Evolutionary conservation across 192 early-diverging fungal genomes (phyloP).

Genomic region (Coemansia sp.): DNA sequence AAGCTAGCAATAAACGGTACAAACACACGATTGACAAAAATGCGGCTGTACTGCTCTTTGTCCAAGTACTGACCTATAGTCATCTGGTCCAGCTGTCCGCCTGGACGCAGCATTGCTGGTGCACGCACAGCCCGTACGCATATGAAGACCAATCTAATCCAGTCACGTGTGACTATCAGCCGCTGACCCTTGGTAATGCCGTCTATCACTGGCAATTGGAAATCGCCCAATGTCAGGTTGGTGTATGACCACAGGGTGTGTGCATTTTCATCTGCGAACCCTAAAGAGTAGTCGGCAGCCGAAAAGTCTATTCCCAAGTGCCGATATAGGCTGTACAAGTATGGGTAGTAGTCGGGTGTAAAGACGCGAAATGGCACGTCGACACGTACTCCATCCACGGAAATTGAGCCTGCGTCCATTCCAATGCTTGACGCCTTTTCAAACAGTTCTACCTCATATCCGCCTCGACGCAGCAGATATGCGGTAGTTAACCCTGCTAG

Average conservation of each 20-base stretch:
- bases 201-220: conserved; percentile 33
- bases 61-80: conserved; percentile 36
- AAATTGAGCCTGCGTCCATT: conserved; percentile 47
- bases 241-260: conserved; percentile 47
- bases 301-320: conserved; percentile 32
- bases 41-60: conserved; percentile 9
- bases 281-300: conserved; percentile 48
- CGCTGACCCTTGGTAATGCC: conserved; percentile 4
- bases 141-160: conserved; percentile 30
- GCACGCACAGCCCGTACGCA: conserved; percentile 14
- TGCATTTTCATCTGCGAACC: conserved; percentile 17
- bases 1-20: conserved; percentile 46
- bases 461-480: conserved; percentile 33
- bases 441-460: conserved; percentile 38
- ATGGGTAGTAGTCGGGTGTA: conserved; percentile 51
- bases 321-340: conserved; percentile 33
- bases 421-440: conserved; percentile 28
- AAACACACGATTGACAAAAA: conserved; percentile 28
- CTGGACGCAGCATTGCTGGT: conserved; percentile 6
- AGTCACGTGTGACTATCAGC: conserved; percentile 27
- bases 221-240: conserved; percentile 23
- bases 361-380: conserved; percentile 55
- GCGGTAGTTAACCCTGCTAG: conserved; percentile 49
- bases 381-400: conserved; percentile 36
- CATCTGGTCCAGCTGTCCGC: conserved; percentile 9